Conservation (phyloP, 2,329 filamentous ascomycete genomes). For the Ophiocordyceps australis region DNA sequence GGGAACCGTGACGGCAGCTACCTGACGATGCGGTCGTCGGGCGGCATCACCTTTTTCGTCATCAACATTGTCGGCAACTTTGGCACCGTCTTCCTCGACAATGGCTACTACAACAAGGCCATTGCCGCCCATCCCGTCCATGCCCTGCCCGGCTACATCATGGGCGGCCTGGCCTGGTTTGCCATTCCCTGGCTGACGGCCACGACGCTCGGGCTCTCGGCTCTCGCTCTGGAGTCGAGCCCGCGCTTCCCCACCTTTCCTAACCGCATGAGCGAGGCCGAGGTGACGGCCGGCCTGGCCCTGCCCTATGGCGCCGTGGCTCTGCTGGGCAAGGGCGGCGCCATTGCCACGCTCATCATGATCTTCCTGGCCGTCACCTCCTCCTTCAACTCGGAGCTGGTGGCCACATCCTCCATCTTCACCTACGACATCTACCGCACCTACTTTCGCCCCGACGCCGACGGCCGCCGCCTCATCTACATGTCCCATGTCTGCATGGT, state of each 20-base stretch:
- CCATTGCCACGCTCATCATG: slow-evolving; percentile 59
- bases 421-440: slow-evolving; percentile 83
- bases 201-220: slow-evolving; percentile 73
- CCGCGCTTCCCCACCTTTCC: slow-evolving; percentile 56
- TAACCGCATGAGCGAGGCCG: slow-evolving; percentile 49
- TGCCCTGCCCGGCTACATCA: slow-evolving; percentile 74
- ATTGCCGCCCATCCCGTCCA: slow-evolving; percentile 76
- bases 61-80: slow-evolving; percentile 80
- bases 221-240: slow-evolving; percentile 60
- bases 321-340: slow-evolving; percentile 65
- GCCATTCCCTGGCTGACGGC: slow-evolving; percentile 83
- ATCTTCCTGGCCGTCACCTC: slow-evolving; percentile 85
- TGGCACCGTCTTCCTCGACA: slow-evolving; percentile 70
- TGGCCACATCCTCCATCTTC: slow-evolving; percentile 71
- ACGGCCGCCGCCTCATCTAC: slow-evolving; percentile 59
- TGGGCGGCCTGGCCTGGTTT: slow-evolving; percentile 79
- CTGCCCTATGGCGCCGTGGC: slow-evolving; percentile 74
- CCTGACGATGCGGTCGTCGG: slow-evolving; percentile 54
- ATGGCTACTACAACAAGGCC: slow-evolving; percentile 85
- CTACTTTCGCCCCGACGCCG: slow-evolving; percentile 64
- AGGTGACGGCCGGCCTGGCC: slow-evolving; percentile 70
- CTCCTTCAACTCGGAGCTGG: slow-evolving; percentile 66
- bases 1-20: slow-evolving; percentile 73
- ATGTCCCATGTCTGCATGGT: slow-evolving; percentile 60
- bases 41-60: slow-evolving; percentile 78